Evolutionary conservation across 139 green algal genomes (phyloP).

Genomic region (Eudorina sp.): DNA sequence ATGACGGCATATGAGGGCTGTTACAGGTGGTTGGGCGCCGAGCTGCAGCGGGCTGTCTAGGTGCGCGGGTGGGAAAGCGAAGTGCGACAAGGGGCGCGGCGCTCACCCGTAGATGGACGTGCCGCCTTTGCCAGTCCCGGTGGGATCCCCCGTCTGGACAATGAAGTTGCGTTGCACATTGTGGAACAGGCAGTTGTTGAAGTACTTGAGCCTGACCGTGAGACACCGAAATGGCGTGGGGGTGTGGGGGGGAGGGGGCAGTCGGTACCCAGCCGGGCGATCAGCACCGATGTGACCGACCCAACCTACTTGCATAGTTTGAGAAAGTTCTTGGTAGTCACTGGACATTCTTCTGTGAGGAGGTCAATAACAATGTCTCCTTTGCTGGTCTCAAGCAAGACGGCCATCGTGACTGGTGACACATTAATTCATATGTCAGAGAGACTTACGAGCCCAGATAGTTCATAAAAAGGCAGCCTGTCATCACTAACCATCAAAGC

Average conservation of each 20-base stretch:
- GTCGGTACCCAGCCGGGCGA: no score
- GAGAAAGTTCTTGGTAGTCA: constrained; percentile 92
- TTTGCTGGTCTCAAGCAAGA: constrained; percentile 95
- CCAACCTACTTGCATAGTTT: constrained; percentile 91
- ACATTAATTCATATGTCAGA: no score
- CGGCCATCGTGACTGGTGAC: constrained; percentile 78
- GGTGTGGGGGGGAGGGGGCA: neutral
- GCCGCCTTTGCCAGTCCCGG: constrained; percentile 90
- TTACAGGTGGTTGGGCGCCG: no score
- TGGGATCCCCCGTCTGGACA: constrained; percentile 91
- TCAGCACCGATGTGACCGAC: no score
- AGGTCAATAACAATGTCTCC: constrained; percentile 97
- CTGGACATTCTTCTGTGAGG: constrained; percentile 85
- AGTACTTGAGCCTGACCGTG: constrained; percentile 93
- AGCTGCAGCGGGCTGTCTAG: no score
- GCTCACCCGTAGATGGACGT: constrained; percentile 91
- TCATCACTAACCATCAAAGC: no score
- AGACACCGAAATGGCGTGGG: no score
- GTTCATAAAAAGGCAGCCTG: no score
- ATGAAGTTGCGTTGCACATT: constrained; percentile 93
- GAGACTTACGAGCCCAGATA: no score
- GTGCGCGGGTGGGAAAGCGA: no score
- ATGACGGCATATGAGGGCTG: no score
- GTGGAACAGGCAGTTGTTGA: constrained; percentile 94
- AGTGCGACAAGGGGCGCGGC: no score